Percentiles rank a stretch among this genome's conserved stretches.
Conservation (phyloP, 768 basidiomycete genomes). For the Myochromella boudieri region DNA sequence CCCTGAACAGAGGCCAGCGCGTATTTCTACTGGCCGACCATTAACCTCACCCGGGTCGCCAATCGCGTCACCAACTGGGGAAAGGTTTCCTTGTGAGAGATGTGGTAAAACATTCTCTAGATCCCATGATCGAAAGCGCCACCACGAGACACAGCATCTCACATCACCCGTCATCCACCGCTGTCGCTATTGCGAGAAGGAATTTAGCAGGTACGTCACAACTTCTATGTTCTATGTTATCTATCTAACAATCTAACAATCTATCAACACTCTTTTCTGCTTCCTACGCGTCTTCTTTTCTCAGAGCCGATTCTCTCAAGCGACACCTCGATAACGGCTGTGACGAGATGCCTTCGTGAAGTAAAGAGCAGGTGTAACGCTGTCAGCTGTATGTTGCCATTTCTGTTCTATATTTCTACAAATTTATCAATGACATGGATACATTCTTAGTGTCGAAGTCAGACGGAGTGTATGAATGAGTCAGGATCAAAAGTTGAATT, state of each 20-base stretch:
- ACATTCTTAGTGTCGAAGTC: constrained; percentile 15
- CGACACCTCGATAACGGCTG: constrained; percentile 77
- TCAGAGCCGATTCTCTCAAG: constrained; percentile 57
- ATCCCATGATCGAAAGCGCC: constrained; percentile 79
- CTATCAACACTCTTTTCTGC: too few relatives aligned
- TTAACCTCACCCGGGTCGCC: constrained; percentile 39
- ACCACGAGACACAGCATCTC: constrained; percentile 76
- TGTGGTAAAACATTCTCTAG: constrained; percentile 82
- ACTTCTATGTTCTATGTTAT: not conserved
- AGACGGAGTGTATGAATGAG: constrained; percentile 3
- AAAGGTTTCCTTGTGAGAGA: constrained; percentile 70
- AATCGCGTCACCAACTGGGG: constrained; percentile 44
- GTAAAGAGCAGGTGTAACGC: not conserved
- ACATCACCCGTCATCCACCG: constrained; percentile 62
- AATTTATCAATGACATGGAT: constrained; percentile 6
- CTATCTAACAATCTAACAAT: constrained; percentile 13
- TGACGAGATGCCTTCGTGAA: constrained; percentile 25
- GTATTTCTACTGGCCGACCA: constrained; percentile 40
- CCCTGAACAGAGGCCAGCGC: constrained; percentile 32
- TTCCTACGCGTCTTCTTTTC: constrained; percentile 9
- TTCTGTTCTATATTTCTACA: constrained; percentile 1
- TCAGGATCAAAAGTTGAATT: constrained; percentile 21
- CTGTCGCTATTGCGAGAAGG: constrained; percentile 74
- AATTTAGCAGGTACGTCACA: constrained; percentile 64
- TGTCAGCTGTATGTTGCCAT: not conserved